These are phyloP conservation scores for Mrakiaceae sp. DNA, from an alignment of 1,284 basidiomycete species.

Conservation along the genomic window DNA sequence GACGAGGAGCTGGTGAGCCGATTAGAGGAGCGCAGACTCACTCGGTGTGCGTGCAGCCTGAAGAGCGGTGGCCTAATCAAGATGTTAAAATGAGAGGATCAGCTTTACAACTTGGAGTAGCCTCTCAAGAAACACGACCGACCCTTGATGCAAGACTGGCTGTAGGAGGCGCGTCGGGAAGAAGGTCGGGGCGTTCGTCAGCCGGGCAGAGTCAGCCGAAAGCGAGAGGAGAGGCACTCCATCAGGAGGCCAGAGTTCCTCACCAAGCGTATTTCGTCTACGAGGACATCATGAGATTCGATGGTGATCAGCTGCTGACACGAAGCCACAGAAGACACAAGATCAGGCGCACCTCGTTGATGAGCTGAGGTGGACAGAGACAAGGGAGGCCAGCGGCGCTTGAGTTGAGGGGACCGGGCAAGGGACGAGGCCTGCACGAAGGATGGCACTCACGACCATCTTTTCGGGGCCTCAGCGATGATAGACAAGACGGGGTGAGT, in stretches of 20 bases:
- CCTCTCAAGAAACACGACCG: slow-evolving; percentile 49
- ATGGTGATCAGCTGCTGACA: not conserved
- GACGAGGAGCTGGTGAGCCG: too few species aligned
- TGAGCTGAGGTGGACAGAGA: slow-evolving; percentile 10
- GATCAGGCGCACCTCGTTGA: slow-evolving; percentile 17
- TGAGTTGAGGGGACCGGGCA: too few species aligned
- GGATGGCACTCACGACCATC: too few species aligned
- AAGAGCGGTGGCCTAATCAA: slow-evolving; percentile 55
- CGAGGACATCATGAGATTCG: slow-evolving; percentile 35
- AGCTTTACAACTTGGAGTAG: too few species aligned
- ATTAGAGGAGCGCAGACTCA: not conserved
- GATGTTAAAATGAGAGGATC: not conserved
- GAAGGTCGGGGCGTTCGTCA: not conserved
- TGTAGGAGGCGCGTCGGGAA: slow-evolving; percentile 25
- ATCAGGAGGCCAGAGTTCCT: slow-evolving; percentile 20
- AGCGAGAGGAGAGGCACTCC: not conserved
- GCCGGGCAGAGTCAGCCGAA: not conserved
- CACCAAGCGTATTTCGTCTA: slow-evolving; percentile 69
- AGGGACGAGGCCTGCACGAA: too few species aligned
- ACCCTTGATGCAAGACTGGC: slow-evolving; percentile 74
- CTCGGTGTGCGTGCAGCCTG: slow-evolving; percentile 61
- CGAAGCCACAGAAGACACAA: not conserved
- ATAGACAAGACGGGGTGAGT: too few species aligned
- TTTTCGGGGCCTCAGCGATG: too few species aligned
- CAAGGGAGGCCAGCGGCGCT: too few species aligned